Conservation (phyloP, 2,329 filamentous ascomycete genomes). For the Penicillium vulpinum region DNA sequence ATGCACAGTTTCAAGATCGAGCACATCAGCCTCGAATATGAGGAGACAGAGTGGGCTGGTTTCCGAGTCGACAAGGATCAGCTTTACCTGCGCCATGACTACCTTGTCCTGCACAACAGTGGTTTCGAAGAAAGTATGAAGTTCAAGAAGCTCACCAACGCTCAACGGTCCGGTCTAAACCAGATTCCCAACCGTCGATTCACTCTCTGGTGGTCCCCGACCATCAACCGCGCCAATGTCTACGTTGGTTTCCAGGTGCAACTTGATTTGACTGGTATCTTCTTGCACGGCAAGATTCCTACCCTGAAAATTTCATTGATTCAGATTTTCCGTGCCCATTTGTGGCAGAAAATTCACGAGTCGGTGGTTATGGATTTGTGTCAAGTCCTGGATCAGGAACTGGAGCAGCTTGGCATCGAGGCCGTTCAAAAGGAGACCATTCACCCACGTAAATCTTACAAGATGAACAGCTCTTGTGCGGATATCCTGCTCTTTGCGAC, state of each 20-base stretch:
- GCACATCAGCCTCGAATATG: conserved; percentile 46
- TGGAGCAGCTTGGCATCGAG: conserved; percentile 93
- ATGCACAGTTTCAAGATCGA: conserved; percentile 42
- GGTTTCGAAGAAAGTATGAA: conserved; percentile 72
- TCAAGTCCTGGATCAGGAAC: conserved; percentile 95
- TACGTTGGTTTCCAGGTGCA: conserved; percentile 99
- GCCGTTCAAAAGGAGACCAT: conserved; percentile 99
- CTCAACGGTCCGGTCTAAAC: conserved; percentile 92
- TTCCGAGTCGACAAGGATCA: conserved; percentile 55
- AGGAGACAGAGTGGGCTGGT: conserved; percentile 51
- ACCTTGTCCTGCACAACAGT: conserved; percentile 50
- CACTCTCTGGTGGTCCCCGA: conserved; percentile 95
- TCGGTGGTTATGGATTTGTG: conserved; percentile 98
- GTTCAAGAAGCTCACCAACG: conserved; percentile 98
- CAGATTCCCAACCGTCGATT: conserved; percentile 99
- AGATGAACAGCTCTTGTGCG: conserved; percentile 99
- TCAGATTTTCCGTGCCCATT: conserved; percentile 97
- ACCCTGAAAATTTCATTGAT: conserved; percentile 97
- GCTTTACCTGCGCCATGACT: conserved; percentile 53
- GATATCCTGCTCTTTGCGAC: conserved; percentile 96
- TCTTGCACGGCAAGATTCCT: conserved; percentile 98
- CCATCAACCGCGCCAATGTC: conserved; percentile 92
- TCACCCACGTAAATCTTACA: conserved; percentile 98
- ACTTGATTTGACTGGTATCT: conserved; percentile 95
- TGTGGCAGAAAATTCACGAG: conserved; percentile 99